Evolutionary conservation across 768 basidiomycete genomes (phyloP), one percentile per base, ranked within the genome.

Genomic region (Amanita phalloides): DNA sequence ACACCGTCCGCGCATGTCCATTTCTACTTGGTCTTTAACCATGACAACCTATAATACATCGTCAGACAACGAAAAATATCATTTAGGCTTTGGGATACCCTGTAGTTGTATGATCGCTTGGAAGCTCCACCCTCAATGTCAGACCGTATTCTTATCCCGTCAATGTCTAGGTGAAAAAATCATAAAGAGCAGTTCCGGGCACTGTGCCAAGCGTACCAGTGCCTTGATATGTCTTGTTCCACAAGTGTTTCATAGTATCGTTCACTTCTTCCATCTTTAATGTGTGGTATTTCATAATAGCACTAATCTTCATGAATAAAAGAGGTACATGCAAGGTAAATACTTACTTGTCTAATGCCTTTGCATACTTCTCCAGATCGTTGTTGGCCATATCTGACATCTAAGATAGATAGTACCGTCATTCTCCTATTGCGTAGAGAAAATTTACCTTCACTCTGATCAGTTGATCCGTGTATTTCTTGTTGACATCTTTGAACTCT

Each of bases 251-350:
- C 82, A 98, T 95, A 11, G 86, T 94, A 60, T 96, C 93, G 61
- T 99, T 99, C 60, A 99, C 93, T 72, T 99, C 96, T 66, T 94
- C 91, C 96, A 98, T 96, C 70, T 99, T 99, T 59, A 96, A 75
- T 11, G 83, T 72, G 62, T 99, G 96, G 61, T 97, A 99, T 66
- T 90, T 91, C 90, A 99, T 96, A 65, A 99, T 98, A 38, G 94
- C 96, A 58, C 95, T 97, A 2, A 53, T 38, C 32, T 68, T 48
- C 62, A 54, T 45, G 17, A 48, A 30, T 4, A 25, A 14, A 28
- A 28, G 42, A 42, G 36, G 4, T 36, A 20, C 17, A 33, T 44
- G 52, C 30, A 10, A 17, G 28, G 45, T 41, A 21, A 2, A 11
- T 20, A 63, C 84, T 57, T 57, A 97, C 95, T 88, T 95, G 69